Percentiles rank a stretch among this genome's conserved stretches.
phyloP scores from a whole-genome alignment of 805 yeast species.

The Yamadazyma nakazawae region DNA sequence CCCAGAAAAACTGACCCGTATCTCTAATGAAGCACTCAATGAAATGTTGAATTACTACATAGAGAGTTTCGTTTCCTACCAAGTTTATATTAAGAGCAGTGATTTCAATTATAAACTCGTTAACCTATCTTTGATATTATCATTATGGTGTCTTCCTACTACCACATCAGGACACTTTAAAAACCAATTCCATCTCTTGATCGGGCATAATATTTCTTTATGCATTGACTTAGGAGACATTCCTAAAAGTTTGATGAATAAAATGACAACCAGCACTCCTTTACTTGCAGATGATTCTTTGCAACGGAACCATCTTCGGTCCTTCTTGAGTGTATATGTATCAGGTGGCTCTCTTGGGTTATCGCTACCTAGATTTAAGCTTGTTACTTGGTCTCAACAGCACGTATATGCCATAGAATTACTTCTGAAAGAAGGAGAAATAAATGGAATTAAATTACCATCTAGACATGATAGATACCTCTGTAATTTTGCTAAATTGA shows the following conservation, averaged over 20 bases:
- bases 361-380: slow-evolving; percentile 48
- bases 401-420: slow-evolving; percentile 34
- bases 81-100: slow-evolving; percentile 40
- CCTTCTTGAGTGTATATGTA: slow-evolving; percentile 46
- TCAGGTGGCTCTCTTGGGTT: slow-evolving; percentile 51
- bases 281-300: slow-evolving; percentile 23
- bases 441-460: slow-evolving; percentile 19
- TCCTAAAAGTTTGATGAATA: slow-evolving; percentile 15
- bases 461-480: slow-evolving; percentile 37
- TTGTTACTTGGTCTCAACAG: slow-evolving; percentile 46
- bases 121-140: slow-evolving; percentile 42
- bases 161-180: slow-evolving; percentile 50
- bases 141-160: slow-evolving; percentile 55
- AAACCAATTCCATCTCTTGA: slow-evolving; percentile 47
- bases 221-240: slow-evolving; percentile 48
- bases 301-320: slow-evolving; percentile 32
- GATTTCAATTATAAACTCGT: slow-evolving; percentile 42
- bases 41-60: slow-evolving; percentile 42
- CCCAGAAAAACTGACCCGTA: slow-evolving; percentile 9
- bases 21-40: slow-evolving; percentile 33
- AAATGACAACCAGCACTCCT: slow-evolving; percentile 3
- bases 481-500: slow-evolving; percentile 42
- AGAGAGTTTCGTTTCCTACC: slow-evolving; percentile 43
- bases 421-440: slow-evolving; percentile 14
- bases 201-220: slow-evolving; percentile 42